phyloP scores from a whole-genome alignment of 306 rosid genomes.

The Dalbergia cultrata region DNA sequence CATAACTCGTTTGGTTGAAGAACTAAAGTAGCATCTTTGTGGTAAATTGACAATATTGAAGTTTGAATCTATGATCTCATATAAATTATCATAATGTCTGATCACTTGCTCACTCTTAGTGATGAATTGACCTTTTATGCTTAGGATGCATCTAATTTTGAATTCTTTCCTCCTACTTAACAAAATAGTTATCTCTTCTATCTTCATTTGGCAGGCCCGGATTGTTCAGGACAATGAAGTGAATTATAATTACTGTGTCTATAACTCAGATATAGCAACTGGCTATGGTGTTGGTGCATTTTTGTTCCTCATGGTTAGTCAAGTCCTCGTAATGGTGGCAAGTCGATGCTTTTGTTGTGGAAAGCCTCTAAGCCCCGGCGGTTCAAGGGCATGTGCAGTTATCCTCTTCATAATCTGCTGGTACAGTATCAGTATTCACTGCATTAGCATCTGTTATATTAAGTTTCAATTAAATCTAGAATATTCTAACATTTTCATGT shows the following conservation, averaged over 20 bases:
- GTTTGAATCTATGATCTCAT: conserved; percentile 10
- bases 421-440: conserved; percentile 56
- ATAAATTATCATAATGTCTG: background rate
- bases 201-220: conserved; percentile 66
- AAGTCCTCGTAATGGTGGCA: conserved; percentile 80
- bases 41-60: background rate
- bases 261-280: conserved; percentile 83
- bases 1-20: conserved; percentile 14
- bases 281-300: conserved; percentile 97
- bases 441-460: background rate
- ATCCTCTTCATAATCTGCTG: conserved; percentile 93
- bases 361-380: conserved; percentile 85
- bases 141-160: conserved; percentile 21
- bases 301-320: conserved; percentile 81
- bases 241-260: conserved; percentile 72
- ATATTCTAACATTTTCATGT: conserved; percentile 1
- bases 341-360: conserved; percentile 99
- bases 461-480: conserved; percentile 11
- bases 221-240: conserved; percentile 51
- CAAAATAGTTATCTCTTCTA: background rate
- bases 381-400: conserved; percentile 90
- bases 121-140: background rate
- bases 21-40: background rate
- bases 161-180: background rate
- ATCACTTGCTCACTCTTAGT: background rate